Conservation (phyloP, 2,329 filamentous ascomycete genomes). For the Emmonsiellopsis sp. region DNA sequence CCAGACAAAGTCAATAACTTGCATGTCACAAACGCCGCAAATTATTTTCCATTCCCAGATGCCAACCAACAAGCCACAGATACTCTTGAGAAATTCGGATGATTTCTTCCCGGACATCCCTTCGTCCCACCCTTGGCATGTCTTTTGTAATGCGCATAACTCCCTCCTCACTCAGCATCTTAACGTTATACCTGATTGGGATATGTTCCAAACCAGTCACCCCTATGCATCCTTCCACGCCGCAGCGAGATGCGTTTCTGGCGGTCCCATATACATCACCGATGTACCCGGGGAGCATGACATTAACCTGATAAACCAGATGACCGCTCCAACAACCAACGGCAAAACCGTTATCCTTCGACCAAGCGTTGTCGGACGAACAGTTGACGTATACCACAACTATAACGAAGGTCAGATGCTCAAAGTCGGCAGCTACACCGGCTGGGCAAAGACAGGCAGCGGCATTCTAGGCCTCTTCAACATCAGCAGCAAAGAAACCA, state of each 20-base stretch:
- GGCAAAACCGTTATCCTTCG: constrained; percentile 74
- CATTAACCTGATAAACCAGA: constrained; percentile 63
- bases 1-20: constrained; percentile 69
- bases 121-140: constrained; percentile 82
- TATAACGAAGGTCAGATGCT: constrained; percentile 67
- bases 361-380: constrained; percentile 64
- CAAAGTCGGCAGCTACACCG: constrained; percentile 71
- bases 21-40: constrained; percentile 87
- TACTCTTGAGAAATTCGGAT: constrained; percentile 76
- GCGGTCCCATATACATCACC: constrained; percentile 90
- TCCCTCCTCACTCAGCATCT: constrained; percentile 71
- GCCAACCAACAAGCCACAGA: constrained; percentile 61
- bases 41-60: constrained; percentile 79
- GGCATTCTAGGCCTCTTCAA: constrained; percentile 83
- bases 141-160: constrained; percentile 92
- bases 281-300: constrained; percentile 80
- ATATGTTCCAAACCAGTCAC: constrained; percentile 63
- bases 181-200: constrained; percentile 79
- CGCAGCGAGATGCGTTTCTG: constrained; percentile 78
- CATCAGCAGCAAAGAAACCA: constrained; percentile 52
- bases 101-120: constrained; percentile 82
- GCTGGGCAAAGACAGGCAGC: constrained; percentile 57
- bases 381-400: constrained; percentile 62
- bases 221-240: constrained; percentile 76
- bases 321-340: constrained; percentile 64